These are phyloP conservation scores for Chaetothyriales sp. DNA, from an alignment of 2,329 filamentous ascomycete genomes.

Conservation along the genomic window DNA sequence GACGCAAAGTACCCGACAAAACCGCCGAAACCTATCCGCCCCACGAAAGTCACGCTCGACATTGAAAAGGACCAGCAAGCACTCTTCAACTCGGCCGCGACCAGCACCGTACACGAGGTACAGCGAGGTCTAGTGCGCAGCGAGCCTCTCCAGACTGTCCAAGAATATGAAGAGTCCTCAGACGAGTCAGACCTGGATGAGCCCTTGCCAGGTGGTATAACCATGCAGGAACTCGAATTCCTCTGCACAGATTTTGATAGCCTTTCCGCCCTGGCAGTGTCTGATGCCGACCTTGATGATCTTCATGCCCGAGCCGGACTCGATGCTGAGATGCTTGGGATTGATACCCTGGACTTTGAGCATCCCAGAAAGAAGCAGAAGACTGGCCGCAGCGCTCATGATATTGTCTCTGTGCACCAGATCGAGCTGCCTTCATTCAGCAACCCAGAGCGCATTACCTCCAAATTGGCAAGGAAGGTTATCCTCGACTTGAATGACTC, in stretches of 20 bases:
- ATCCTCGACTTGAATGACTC: conserved; percentile 79
- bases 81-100: conserved; percentile 53
- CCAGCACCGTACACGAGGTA: conserved; percentile 4
- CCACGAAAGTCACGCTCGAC: conserved; percentile 78
- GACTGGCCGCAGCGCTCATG: conserved; percentile 27
- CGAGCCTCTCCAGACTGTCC: conserved; percentile 19
- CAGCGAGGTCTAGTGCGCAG: conserved; percentile 4
- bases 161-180: conserved; percentile 35
- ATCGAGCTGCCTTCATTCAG: conserved; percentile 60
- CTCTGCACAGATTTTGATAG: conserved; percentile 76
- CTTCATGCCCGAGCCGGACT: conserved; percentile 16
- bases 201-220: conserved; percentile 52
- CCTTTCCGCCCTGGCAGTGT: conserved; percentile 37
- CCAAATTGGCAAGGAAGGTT: conserved; percentile 60
- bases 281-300: conserved; percentile 21
- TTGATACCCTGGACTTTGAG: conserved; percentile 33
- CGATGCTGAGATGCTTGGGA: conserved; percentile 45
- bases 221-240: conserved; percentile 65
- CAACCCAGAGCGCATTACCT: conserved; percentile 59
- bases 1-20: conserved; percentile 64
- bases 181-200: conserved; percentile 44
- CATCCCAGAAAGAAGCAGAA: conserved; percentile 54
- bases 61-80: conserved; percentile 76
- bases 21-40: conserved; percentile 64
- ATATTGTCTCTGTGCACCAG: conserved; percentile 38